Evolutionary conservation across 2,329 filamentous ascomycete species (phyloP).

Genomic region (Aspergillus carbonarius): DNA sequence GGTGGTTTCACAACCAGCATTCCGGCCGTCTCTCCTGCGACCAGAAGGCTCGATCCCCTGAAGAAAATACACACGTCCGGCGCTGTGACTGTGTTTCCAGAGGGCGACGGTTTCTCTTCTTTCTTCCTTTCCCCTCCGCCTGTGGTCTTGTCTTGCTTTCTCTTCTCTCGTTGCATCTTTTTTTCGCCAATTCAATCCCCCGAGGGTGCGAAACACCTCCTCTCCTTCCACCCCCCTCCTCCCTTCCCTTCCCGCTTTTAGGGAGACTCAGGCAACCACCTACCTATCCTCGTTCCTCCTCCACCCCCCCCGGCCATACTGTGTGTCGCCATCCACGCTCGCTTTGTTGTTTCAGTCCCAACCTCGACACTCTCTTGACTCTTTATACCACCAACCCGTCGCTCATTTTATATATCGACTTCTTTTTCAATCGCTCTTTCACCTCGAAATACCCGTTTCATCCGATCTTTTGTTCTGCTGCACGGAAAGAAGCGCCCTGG

Average conservation of each 20-base stretch:
- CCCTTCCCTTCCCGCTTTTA: slow-evolving; percentile 2
- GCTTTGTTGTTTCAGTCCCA: slow-evolving; percentile 21
- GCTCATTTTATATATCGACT: slow-evolving; percentile 12
- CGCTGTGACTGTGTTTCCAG: neutral
- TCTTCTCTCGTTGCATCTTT: slow-evolving; percentile 11
- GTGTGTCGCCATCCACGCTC: slow-evolving; percentile 35
- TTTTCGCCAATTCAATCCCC: slow-evolving; percentile 2
- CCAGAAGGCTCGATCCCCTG: slow-evolving; percentile 7
- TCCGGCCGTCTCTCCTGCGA: slow-evolving; percentile 22
- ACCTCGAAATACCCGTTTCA: slow-evolving; percentile 16
- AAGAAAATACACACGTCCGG: slow-evolving; percentile 14
- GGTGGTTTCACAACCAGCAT: slow-evolving; percentile 13
- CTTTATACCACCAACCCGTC: slow-evolving; percentile 18
- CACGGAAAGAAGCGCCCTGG: slow-evolving; percentile 2
- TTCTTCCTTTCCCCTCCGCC: slow-evolving; percentile 5
- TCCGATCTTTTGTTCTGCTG: slow-evolving; percentile 17
- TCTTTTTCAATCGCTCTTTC: slow-evolving; percentile 15
- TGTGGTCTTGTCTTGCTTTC: slow-evolving; percentile 9
- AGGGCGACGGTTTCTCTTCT: slow-evolving; percentile 1
- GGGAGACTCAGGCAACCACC: slow-evolving; percentile 13
- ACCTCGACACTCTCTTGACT: slow-evolving; percentile 17
- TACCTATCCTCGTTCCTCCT: slow-evolving; percentile 1
- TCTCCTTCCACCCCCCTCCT: neutral
- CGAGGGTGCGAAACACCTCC: slow-evolving; percentile 7
- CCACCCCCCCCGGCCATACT: slow-evolving; percentile 29